Evolutionary conservation across 2,329 filamentous ascomycete species (phyloP), one percentile per base, ranked within the genome.

Genomic region (Penicillium corylophilum): DNA sequence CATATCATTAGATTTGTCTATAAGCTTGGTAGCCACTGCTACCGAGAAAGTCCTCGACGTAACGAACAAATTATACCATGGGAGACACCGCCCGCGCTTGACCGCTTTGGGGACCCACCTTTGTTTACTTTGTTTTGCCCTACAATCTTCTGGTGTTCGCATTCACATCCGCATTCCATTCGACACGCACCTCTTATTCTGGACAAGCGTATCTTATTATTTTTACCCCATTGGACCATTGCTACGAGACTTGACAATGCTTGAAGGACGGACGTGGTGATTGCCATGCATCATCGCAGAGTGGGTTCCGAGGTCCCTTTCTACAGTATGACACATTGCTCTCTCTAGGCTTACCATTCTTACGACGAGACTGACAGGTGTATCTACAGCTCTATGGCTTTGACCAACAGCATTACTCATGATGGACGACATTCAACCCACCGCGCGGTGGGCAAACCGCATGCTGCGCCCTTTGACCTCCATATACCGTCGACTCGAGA

Each of bases 371-470:
- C 48, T 50, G 36, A 53, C 18, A 15, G n/a, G 16, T 45, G 26
- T 7, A 8, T 29, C 7, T 13, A 18, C 10, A 55, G 50, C 16
- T 50, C 7, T 44, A 57, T 55, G 16, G 18, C 24, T 46, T 47
- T 36, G 42, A 7, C 9, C 28, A n/a, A 50, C 50, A 56, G 47
- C 12, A 20, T 43, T 56, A 53, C 44, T 8, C 48, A 52, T 49
- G 23, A 73, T 73, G 70, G 68, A 71, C 43, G 68, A 73, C 50
- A 54, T 72, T 42, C 67, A 67, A 52, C 62, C 69, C 38, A 75
- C 71, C 7, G 69, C 72, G 44, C 71, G 65, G 69, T 75, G 73
- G 73, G 72, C 71, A 48, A 73, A 74, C 52, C 71, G 73, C 57
- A 68, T 74, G 51, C 58, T 77, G 48, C 71, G 73, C 51, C 74